phyloP scores from a whole-genome alignment of 345 rosid genomes.

The Eutrema heterophyllum region DNA sequence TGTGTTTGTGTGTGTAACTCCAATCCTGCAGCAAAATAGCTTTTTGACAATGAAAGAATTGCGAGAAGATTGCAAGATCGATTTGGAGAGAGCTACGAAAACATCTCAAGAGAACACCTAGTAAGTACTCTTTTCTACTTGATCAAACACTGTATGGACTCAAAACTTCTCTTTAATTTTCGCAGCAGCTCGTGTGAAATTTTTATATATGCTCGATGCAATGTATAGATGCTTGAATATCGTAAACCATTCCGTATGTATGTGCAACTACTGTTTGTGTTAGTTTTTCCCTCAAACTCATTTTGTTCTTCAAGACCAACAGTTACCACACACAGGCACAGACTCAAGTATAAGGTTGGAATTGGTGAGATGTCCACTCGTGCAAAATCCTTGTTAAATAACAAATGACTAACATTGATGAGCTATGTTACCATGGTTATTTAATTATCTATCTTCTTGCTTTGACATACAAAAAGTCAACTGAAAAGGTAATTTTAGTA shows the following conservation, averaged over 20 bases:
- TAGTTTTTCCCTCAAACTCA: background rate
- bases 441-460: background rate
- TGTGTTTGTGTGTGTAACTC: background rate
- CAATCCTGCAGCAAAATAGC: constrained; percentile 50
- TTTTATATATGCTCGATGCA: background rate
- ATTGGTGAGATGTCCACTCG: background rate
- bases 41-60: constrained; percentile 48
- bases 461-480: background rate
- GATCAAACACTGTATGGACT: constrained; percentile 18
- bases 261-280: background rate
- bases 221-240: constrained; percentile 12
- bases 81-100: constrained; percentile 49
- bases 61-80: constrained; percentile 72
- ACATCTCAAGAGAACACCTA: constrained; percentile 40
- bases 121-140: constrained; percentile 15
- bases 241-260: background rate
- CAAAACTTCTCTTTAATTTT: background rate
- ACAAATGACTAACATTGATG: background rate
- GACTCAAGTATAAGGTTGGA: background rate
- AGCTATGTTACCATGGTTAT: background rate
- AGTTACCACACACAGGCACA: background rate
- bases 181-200: background rate
- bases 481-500: background rate
- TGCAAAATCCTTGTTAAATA: background rate
- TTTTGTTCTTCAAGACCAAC: background rate